A percentile compares a stretch with the other conserved stretches of the same genome.
phyloP scores from a whole-genome alignment of 768 basidiomycete genomes.

The Cystobasidium ongulense region DNA sequence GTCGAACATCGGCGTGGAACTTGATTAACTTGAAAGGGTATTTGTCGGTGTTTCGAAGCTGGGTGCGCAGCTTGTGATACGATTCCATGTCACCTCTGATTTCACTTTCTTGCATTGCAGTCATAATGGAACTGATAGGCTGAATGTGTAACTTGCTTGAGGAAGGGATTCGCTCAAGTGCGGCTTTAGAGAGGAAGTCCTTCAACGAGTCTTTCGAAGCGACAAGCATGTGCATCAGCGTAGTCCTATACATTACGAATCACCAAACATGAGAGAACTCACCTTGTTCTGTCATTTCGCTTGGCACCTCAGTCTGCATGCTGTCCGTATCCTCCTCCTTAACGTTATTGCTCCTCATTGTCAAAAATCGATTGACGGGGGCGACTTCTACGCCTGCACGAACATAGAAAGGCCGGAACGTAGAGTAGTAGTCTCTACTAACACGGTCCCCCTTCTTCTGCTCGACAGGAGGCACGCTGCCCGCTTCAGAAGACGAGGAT shows the following conservation, averaged over 20 bases:
- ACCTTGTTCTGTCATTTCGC: conserved; percentile 23
- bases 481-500: not conserved
- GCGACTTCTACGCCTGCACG: conserved; percentile 53
- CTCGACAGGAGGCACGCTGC: not conserved
- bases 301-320: conserved; percentile 16
- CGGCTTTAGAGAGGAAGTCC: conserved; percentile 32
- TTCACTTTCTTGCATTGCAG: conserved; percentile 67
- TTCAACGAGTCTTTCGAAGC: conserved; percentile 11
- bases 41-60: conserved; percentile 56
- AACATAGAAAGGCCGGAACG: conserved; percentile 67
- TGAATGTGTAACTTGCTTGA: conserved; percentile 31
- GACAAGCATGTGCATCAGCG: not conserved
- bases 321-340: not conserved
- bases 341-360: not conserved
- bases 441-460: not conserved
- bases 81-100: conserved; percentile 61
- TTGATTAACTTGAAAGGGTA: conserved; percentile 74
- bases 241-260: not conserved
- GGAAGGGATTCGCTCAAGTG: conserved; percentile 32
- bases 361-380: conserved; percentile 61
- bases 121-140: conserved; percentile 53
- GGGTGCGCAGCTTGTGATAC: conserved; percentile 58
- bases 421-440: conserved; percentile 2
- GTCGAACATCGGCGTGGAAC: conserved; percentile 73
- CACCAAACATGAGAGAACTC: not conserved